These are phyloP conservation scores for Cercophora scortea DNA, from an alignment of 495 filamentous ascomycete species.

Conservation along the genomic window DNA sequence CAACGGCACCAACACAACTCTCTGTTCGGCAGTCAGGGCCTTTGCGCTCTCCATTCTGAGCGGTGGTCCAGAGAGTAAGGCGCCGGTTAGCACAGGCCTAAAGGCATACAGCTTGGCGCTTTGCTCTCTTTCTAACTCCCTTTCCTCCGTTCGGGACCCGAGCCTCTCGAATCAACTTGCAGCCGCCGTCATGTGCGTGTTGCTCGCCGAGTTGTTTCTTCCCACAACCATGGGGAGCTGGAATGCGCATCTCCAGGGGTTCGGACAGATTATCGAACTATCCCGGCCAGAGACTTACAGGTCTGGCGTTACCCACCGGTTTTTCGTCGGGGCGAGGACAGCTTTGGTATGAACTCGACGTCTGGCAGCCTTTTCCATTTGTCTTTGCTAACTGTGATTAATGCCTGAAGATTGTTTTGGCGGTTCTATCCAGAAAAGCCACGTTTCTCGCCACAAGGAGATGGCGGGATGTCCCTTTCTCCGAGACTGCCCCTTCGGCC, in stretches of 20 bases:
- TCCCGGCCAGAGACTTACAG: constrained; percentile 17
- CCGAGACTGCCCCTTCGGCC: constrained; percentile 13
- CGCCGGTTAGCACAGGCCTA: constrained; percentile 4
- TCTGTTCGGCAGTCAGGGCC: constrained; percentile 22
- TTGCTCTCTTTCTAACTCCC: constrained; percentile 13
- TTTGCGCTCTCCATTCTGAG: constrained; percentile 20
- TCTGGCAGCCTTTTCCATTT: neutral
- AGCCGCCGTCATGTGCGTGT: constrained; percentile 31
- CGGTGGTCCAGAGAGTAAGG: constrained; percentile 3
- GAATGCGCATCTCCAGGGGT: constrained; percentile 22
- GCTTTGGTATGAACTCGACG: constrained; percentile 17
- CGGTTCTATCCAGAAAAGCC: constrained; percentile 9
- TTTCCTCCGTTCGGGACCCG: constrained; percentile 6
- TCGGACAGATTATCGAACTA: constrained; percentile 18
- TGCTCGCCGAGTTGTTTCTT: constrained; percentile 24
- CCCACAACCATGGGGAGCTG: constrained; percentile 17
- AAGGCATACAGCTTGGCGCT: constrained; percentile 22
- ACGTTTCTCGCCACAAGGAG: constrained; percentile 18
- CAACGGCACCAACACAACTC: constrained; percentile 4
- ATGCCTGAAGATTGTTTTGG: constrained; percentile 9
- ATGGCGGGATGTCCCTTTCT: constrained; percentile 26
- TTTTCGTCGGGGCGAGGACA: constrained; percentile 30
- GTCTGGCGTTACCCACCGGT: constrained; percentile 20
- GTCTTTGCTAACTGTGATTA: neutral
- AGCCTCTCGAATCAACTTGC: constrained; percentile 11